Percentiles rank a stretch among this genome's conserved stretches.
Conservation (phyloP, 2,329 filamentous ascomycete genomes). For the Elsinoe fawcettii region DNA sequence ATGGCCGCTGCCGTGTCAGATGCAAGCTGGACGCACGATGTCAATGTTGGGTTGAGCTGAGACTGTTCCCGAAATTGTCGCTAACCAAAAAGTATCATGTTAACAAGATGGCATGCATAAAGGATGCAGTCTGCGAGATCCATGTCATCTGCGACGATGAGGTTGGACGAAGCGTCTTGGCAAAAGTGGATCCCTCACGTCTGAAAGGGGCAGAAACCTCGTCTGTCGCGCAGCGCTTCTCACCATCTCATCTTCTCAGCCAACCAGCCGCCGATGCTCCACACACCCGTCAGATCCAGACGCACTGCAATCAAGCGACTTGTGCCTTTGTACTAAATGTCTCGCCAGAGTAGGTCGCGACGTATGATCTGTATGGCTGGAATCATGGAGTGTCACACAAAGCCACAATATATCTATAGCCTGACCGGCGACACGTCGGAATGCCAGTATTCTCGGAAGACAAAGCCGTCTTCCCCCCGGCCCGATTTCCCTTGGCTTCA, state of each 20-base stretch:
- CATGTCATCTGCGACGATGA: neutral
- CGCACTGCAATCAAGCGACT: neutral
- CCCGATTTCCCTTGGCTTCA: too few species aligned
- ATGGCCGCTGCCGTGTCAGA: conserved; percentile 18
- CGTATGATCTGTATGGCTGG: neutral
- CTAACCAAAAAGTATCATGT: neutral
- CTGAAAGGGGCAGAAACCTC: neutral
- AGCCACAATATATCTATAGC: neutral
- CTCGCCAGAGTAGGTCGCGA: neutral
- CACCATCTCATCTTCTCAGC: neutral
- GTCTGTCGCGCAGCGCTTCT: neutral
- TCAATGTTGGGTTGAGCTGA: neutral
- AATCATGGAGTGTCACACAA: neutral
- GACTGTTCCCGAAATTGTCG: neutral
- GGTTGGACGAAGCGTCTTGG: neutral
- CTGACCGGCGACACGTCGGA: too few species aligned
- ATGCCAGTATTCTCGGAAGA: too few species aligned
- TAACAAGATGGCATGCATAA: neutral
- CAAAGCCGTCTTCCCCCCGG: neutral
- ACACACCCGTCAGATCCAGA: neutral
- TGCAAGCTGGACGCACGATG: neutral
- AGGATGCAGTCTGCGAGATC: neutral
- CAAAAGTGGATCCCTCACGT: neutral
- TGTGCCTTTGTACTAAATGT: neutral
- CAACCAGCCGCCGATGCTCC: neutral